Base-by-base conservation (phyloP, 768 basidiomycete species). In the Brasilioporus rufonigricans region DNA sequence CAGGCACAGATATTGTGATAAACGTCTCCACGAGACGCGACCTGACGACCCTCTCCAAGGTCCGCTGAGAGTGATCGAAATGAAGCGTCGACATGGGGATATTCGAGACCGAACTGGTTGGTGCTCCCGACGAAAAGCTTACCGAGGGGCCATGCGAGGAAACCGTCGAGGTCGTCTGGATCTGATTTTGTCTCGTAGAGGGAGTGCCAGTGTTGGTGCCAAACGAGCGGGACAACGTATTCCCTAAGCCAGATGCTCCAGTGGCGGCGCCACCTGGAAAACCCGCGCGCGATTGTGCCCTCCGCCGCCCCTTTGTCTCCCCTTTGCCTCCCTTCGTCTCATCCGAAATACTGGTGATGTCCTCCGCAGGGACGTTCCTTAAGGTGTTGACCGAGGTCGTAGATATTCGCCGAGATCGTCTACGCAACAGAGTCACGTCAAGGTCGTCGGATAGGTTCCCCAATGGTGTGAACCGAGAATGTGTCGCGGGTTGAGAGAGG, bases 1-100 rank as follows among this genome's bases (percentile, higher is more conserved):
- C 61, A 2, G 71, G 74, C 21, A 85, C 71, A 31, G 76, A 74
- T 40, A 91, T 68, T 14, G 83, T 78, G 51, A 92, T 71, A 61
- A 90, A 89, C 0, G 90, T 89, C 69, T 91, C 88, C 23, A 92
- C 84, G 29, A 93, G 74, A 45, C 90, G 82, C 32, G 89, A 85
- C 50, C 75, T 73, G 12, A 93, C 77, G 14, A 91, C 80, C 61
- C 78, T 86, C 73, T 92, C 89, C 43, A 92, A 73, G 9, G 76
- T 79, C 27, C 71, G 71, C 64, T 92, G 90, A 5, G 89, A 87
- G 56, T 86, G 78, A 61, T 85, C 84, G 16, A 77, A 77, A 51
- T 80, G 71, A 44, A 80, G 67, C 13, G 69, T 59, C 35, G 65
- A 66, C 47, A 68, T 69, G 57, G 64, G 50, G 33, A 58, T 45